Conservation (phyloP, 192 early-diverging fungal species). For the Thoreauomyces humboldtii region DNA sequence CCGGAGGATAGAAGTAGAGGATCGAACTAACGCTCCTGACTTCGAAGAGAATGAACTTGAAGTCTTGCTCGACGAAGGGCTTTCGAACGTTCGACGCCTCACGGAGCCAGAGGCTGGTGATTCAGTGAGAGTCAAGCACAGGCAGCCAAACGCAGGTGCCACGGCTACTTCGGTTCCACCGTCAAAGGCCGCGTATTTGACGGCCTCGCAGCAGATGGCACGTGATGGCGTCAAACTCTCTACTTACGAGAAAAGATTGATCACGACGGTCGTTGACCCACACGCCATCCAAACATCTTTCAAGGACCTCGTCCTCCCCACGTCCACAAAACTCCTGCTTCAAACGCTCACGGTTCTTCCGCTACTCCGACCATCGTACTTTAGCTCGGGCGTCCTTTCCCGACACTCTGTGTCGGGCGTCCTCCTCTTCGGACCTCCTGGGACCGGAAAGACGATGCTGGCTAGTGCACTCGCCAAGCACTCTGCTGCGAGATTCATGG, state of each 20-base stretch:
- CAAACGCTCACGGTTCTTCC: constrained; percentile 67
- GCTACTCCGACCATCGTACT: constrained; percentile 43
- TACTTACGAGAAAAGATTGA: constrained; percentile 73
- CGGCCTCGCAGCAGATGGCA: constrained; percentile 19
- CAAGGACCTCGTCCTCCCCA: constrained; percentile 69
- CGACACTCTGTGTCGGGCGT: constrained; percentile 51
- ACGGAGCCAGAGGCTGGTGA: too few species aligned
- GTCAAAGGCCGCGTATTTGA: too few species aligned
- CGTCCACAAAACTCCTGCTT: constrained; percentile 78
- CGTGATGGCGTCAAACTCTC: constrained; percentile 33
- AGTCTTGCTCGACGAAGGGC: too few species aligned
- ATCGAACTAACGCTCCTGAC: too few species aligned
- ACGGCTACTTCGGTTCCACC: too few species aligned
- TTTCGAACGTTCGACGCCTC: too few species aligned
- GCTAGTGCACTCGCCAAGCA: constrained; percentile 67
- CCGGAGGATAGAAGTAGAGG: too few species aligned
- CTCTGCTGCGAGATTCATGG: constrained; percentile 93
- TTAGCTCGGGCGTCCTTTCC: constrained; percentile 62
- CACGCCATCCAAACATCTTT: constrained; percentile 58
- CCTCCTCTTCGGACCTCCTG: constrained; percentile 59
- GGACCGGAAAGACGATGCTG: constrained; percentile 49
- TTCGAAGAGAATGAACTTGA: too few species aligned
- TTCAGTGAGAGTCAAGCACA: too few species aligned
- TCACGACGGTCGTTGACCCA: constrained; percentile 80
- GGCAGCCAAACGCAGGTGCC: too few species aligned